Conservation (phyloP, 2,329 filamentous ascomycete species). For the Thermomyces lanuginosus region DNA sequence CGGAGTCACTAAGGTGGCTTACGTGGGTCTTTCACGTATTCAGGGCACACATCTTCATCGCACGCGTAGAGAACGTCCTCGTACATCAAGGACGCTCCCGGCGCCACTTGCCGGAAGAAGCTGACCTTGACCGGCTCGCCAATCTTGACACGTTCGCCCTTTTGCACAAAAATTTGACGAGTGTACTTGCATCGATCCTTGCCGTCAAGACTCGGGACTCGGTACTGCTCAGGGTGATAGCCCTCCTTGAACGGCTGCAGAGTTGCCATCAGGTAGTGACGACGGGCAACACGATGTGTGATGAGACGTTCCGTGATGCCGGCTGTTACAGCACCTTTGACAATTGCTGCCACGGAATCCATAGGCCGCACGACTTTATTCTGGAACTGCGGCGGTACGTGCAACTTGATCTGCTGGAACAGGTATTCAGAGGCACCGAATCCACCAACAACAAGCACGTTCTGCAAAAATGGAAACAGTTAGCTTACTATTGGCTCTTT, state of each 20-base stretch:
- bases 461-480: slow-evolving; percentile 36
- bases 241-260: slow-evolving; percentile 98
- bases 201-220: slow-evolving; percentile 87
- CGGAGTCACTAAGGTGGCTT: slow-evolving; percentile 30
- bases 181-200: slow-evolving; percentile 99
- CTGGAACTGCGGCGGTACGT: slow-evolving; percentile 96
- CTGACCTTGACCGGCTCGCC: slow-evolving; percentile 97
- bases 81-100: slow-evolving; percentile 96
- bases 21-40: slow-evolving; percentile 99
- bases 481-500: not conserved
- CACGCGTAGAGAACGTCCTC: slow-evolving; percentile 96
- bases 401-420: slow-evolving; percentile 98
- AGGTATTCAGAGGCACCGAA: slow-evolving; percentile 98
- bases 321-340: slow-evolving; percentile 93
- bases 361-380: slow-evolving; percentile 95
- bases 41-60: slow-evolving; percentile 92
- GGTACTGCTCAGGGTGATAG: slow-evolving; percentile 94
- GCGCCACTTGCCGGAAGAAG: slow-evolving; percentile 95
- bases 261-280: slow-evolving; percentile 98
- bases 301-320: slow-evolving; percentile 95
- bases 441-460: slow-evolving; percentile 91
- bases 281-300: slow-evolving; percentile 88
- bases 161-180: slow-evolving; percentile 94
- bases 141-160: slow-evolving; percentile 97
- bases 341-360: slow-evolving; percentile 96